phyloP scores from a whole-genome alignment of 345 rosid species.

The Crucihimalaya himalaica region DNA sequence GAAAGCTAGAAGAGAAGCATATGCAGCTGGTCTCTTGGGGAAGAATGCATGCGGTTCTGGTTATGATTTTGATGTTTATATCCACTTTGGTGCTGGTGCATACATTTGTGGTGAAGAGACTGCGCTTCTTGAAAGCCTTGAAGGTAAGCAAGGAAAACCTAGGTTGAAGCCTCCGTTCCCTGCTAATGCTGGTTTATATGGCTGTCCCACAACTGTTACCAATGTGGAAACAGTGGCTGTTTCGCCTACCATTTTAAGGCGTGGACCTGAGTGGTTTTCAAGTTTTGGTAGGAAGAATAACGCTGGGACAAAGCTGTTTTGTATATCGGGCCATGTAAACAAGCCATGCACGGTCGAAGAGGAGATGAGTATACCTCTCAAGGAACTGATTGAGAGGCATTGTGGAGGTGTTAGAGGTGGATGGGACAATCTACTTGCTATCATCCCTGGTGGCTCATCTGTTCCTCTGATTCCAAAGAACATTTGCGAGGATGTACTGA shows the following conservation, averaged over 20 bases:
- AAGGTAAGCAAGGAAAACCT: slow-evolving; percentile 97
- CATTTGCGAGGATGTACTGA: slow-evolving; percentile 85
- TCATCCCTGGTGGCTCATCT: slow-evolving; percentile 95
- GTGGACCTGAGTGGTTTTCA: slow-evolving; percentile 99
- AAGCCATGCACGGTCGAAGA: slow-evolving; percentile 96
- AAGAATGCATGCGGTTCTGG: slow-evolving; percentile 99
- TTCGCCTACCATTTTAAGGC: slow-evolving; percentile 93
- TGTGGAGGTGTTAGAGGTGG: slow-evolving; percentile 98
- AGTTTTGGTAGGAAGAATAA: slow-evolving; percentile 97
- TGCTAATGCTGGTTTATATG: slow-evolving; percentile 94
- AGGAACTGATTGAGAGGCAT: slow-evolving; percentile 92
- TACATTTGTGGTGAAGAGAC: slow-evolving; percentile 99
- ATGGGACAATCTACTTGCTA: slow-evolving; percentile 95
- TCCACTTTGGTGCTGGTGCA: slow-evolving; percentile 98
- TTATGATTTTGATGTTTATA: slow-evolving; percentile 93
- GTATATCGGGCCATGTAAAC: slow-evolving; percentile 92
- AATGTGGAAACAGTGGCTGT: slow-evolving; percentile 97
- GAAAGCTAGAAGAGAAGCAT: slow-evolving; percentile 88
- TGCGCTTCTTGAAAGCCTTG: slow-evolving; percentile 93
- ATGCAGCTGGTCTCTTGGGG: slow-evolving; percentile 87
- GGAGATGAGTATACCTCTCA: slow-evolving; percentile 93
- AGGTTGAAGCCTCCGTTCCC: slow-evolving; percentile 99
- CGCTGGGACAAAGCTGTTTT: slow-evolving; percentile 82
- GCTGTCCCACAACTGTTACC: slow-evolving; percentile 96
- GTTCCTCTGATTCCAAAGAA: slow-evolving; percentile 87